Evolutionary conservation across 148 eudicot genomes (phyloP), one percentile per base, ranked within the genome.

Genomic region (Oxyria digyna): DNA sequence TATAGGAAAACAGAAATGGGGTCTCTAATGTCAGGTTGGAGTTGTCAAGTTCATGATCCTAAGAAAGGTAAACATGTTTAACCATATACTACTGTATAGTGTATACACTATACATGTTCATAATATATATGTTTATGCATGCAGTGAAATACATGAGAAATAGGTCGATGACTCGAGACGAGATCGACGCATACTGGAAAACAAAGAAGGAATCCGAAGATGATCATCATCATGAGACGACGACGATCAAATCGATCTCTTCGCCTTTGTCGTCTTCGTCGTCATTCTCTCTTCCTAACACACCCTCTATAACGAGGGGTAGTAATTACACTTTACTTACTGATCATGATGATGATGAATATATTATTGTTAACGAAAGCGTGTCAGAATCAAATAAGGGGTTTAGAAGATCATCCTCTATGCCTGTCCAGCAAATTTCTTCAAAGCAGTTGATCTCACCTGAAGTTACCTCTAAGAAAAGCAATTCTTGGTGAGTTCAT

Each of bases 11-110:
- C 10, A 66, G 17, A 45, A 26, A 85, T 86, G 91, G 91, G 91
- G 72, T 86, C 91, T 64, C 67, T 86, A 65, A 78, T 86, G 91
- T 75, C 80, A 26, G 91, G 91, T n/a, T 86, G 91, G 91, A 78
- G 74, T 46, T 80, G 87, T 32, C 78, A 64, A 43, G 63, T 71
- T 9, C 57, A 72, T 41, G 89, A 91, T 81, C 79, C 87, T 18
- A 77, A 75, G 69, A 17, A 24, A 72, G 83, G 92, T 89, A 75
- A 67, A 3, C 17, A 63, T n/a, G n/a, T n/a, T n/a, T n/a, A n/a
- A n/a, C n/a, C n/a, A n/a, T n/a, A n/a, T n/a, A n/a, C n/a, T n/a
- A n/a, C n/a, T n/a, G n/a, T n/a, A n/a, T n/a, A n/a, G n/a, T n/a
- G n/a, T n/a, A n/a, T n/a, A n/a, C n/a, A n/a, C n/a, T n/a, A n/a